These are phyloP conservation scores for Thalassia testudinum DNA, from an alignment of 116 monocot species.

Conservation along the genomic window DNA sequence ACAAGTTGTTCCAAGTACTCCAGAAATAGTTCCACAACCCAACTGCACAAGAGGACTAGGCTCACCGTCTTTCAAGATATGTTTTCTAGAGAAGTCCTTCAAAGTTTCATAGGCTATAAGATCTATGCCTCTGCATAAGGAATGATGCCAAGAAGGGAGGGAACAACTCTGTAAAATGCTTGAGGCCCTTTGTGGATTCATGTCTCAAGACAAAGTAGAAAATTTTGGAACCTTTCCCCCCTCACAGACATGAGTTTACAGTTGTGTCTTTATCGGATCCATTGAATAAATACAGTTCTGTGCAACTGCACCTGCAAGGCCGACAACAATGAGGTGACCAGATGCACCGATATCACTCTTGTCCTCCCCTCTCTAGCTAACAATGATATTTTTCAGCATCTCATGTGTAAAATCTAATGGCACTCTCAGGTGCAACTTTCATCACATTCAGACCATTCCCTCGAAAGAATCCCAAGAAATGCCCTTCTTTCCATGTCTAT, in stretches of 20 bases:
- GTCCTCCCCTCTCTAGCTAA: conserved; percentile 27
- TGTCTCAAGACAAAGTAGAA: conserved; percentile 28
- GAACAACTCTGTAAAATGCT: conserved; percentile 56
- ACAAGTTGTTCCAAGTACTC: conserved; percentile 67
- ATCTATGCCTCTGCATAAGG: conserved; percentile 73
- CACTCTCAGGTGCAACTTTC: conserved; percentile 58
- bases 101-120: conserved; percentile 54
- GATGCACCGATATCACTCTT: conserved; percentile 49
- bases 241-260: conserved; percentile 30
- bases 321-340: conserved; percentile 41
- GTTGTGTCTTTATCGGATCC: conserved; percentile 48
- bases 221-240: conserved; percentile 28
- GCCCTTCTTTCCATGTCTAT: conserved; percentile 40
- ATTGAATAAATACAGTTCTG: conserved; percentile 51
- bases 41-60: conserved; percentile 59
- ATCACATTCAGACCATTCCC: conserved; percentile 59
- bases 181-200: conserved; percentile 44
- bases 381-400: conserved; percentile 33
- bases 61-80: conserved; percentile 42
- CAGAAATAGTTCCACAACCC: conserved; percentile 71
- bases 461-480: conserved; percentile 33
- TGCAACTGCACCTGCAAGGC: conserved; percentile 52
- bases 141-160: conserved; percentile 50
- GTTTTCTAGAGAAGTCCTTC: conserved; percentile 42
- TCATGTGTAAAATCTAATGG: conserved; percentile 53